Percentiles rank a stretch among this genome's conserved stretches.
These are phyloP conservation scores for Saussurea involucrata DNA, from an alignment of 129 eudicot genomes.

Conservation along the genomic window DNA sequence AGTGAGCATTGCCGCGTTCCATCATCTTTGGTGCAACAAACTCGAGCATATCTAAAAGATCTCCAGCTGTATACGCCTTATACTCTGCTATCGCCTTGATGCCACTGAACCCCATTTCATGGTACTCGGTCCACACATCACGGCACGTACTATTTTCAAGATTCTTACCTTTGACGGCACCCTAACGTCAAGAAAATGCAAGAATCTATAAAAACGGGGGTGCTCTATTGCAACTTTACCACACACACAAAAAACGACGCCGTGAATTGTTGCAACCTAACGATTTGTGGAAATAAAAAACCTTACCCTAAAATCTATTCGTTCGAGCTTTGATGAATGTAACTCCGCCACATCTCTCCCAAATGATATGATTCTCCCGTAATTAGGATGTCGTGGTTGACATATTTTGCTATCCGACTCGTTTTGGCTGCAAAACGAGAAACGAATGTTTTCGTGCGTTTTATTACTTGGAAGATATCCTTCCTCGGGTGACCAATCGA, in stretches of 20 bases:
- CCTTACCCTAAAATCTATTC: slow-evolving; percentile 81
- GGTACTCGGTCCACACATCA: slow-evolving; percentile 98
- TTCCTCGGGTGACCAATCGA: slow-evolving; percentile 95
- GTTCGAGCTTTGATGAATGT: slow-evolving; percentile 50
- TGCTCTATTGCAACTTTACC: neutral
- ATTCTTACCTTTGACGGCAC: slow-evolving; percentile 70
- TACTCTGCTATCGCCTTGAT: slow-evolving; percentile 77
- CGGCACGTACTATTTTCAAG: slow-evolving; percentile 59
- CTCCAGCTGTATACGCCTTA: slow-evolving; percentile 74
- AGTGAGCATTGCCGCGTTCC: slow-evolving; percentile 80
- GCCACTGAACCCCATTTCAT: slow-evolving; percentile 84
- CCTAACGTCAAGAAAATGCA: slow-evolving; percentile 34
- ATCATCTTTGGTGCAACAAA: slow-evolving; percentile 97
- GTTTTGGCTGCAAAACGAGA: slow-evolving; percentile 19
- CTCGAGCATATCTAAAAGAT: slow-evolving; percentile 64
- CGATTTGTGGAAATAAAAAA: neutral
- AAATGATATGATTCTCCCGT: slow-evolving; percentile 86
- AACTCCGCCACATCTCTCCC: slow-evolving; percentile 67
- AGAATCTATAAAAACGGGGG: neutral
- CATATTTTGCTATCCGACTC: slow-evolving; percentile 17
- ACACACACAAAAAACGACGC: neutral
- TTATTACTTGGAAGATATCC: slow-evolving; percentile 50
- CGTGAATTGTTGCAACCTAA: neutral
- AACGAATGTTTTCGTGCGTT: slow-evolving; percentile 32
- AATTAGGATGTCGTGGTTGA: slow-evolving; percentile 34